A percentile compares a stretch with the other conserved stretches of the same genome.
These are phyloP conservation scores for Globisporangium heterothallicum DNA, from an alignment of 352 stramenopile species.

Conservation along the genomic window DNA sequence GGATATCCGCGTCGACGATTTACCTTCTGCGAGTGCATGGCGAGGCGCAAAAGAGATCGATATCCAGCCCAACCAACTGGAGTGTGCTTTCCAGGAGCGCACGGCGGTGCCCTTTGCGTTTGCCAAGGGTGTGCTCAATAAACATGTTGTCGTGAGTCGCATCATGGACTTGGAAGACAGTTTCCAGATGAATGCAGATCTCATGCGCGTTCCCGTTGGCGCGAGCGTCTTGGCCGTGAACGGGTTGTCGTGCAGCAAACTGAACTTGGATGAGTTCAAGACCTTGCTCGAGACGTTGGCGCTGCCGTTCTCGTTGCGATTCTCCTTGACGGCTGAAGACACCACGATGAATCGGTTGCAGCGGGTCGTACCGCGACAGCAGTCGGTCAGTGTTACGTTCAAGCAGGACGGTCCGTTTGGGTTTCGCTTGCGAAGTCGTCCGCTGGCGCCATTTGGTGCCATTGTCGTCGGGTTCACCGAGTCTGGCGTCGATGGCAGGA, in stretches of 20 bases:
- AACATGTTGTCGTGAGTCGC: slow-evolving; percentile 56
- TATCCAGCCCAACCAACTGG: slow-evolving; percentile 63
- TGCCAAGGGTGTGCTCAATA: slow-evolving; percentile 62
- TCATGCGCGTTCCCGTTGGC: slow-evolving; percentile 46
- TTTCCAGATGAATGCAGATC: slow-evolving; percentile 24
- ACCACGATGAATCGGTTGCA: slow-evolving; percentile 42
- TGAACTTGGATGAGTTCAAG: slow-evolving; percentile 67
- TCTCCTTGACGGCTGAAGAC: slow-evolving; percentile 63
- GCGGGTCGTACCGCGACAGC: slow-evolving; percentile 39
- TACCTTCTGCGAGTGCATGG: slow-evolving; percentile 72
- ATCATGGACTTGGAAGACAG: slow-evolving; percentile 15
- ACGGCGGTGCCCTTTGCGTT: slow-evolving; percentile 59
- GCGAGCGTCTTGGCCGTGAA: slow-evolving; percentile 71
- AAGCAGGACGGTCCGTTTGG: slow-evolving; percentile 71
- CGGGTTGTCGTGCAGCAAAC: slow-evolving; percentile 60
- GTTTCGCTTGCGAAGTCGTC: slow-evolving; percentile 67
- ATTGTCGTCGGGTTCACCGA: slow-evolving; percentile 75
- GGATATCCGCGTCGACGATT: slow-evolving; percentile 71
- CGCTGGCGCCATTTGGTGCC: slow-evolving; percentile 53
- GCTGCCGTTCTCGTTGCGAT: slow-evolving; percentile 55
- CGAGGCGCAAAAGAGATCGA: slow-evolving; percentile 70
- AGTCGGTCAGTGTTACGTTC: slow-evolving; percentile 61
- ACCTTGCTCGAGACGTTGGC: slow-evolving; percentile 39
- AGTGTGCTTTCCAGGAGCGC: slow-evolving; percentile 47
- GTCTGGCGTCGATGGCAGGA: slow-evolving; percentile 33